These are phyloP conservation scores for Marchantia paleacea DNA, from an alignment of 225 moss, liverwort and hornwort species.

Conservation along the genomic window DNA sequence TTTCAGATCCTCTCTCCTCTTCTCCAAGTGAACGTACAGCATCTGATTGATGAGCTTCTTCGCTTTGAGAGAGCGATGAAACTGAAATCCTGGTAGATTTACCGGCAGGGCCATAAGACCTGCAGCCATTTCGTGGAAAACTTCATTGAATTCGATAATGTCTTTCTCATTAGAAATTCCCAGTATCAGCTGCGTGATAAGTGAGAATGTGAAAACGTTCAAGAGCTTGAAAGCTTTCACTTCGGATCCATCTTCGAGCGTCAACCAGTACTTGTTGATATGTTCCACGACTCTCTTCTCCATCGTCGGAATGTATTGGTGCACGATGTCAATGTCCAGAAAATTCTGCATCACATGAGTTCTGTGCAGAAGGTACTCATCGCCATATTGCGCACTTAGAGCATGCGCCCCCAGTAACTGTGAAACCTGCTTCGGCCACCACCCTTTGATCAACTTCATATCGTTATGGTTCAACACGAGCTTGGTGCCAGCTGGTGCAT, in stretches of 20 bases:
- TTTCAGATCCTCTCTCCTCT: neutral
- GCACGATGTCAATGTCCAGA: neutral
- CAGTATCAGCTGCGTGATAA: neutral
- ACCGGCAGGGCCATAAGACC: slow-evolving; percentile 19
- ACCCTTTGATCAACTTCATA: neutral
- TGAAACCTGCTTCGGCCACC: neutral
- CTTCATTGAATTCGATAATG: neutral
- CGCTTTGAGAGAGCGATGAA: slow-evolving; percentile 12
- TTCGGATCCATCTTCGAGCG: neutral
- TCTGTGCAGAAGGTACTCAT: neutral
- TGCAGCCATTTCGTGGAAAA: neutral
- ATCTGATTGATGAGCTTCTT: neutral
- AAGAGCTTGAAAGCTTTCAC: neutral
- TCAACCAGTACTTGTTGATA: neutral
- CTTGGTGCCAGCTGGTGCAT: neutral
- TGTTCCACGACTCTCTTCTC: neutral
- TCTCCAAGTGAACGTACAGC: neutral
- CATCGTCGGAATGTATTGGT: neutral
- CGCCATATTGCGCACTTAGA: neutral
- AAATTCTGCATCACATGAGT: neutral
- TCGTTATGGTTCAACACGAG: neutral
- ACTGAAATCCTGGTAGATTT: slow-evolving; percentile 9
- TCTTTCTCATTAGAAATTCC: neutral
- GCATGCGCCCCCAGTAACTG: neutral
- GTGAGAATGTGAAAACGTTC: neutral